These are phyloP conservation scores for Malus hybrid DNA, from an alignment of 331 rosid genomes.

Conservation along the genomic window DNA sequence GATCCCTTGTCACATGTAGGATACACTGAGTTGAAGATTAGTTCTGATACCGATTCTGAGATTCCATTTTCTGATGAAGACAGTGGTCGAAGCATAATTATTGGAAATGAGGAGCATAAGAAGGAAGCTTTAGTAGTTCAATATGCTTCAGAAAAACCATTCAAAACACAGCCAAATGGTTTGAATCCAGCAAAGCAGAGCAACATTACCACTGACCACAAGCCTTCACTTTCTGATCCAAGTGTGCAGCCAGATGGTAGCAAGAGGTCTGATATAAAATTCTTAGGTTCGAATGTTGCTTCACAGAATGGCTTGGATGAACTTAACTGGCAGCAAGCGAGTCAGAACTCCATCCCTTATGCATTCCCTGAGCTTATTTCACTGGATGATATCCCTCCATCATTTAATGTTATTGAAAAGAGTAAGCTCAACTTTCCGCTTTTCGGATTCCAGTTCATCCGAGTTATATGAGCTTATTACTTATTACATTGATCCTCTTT, in stretches of 20 bases:
- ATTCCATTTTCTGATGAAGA: conserved; percentile 49
- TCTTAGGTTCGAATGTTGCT: conserved; percentile 14
- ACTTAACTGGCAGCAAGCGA: conserved; percentile 24
- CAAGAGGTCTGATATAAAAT: conserved; percentile 18
- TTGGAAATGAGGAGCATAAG: conserved; percentile 18
- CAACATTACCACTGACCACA: conserved; percentile 3
- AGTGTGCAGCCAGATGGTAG: conserved; percentile 26
- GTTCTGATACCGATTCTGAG: conserved; percentile 71
- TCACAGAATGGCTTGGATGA: conserved; percentile 20
- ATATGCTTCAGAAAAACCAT: conserved; percentile 18
- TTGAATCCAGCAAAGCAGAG: conserved; percentile 20
- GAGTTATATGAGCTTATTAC: conserved; percentile 23
- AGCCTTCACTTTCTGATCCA: conserved; percentile 32
- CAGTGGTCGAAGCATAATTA: conserved; percentile 16
- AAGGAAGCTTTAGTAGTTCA: conserved; percentile 19
- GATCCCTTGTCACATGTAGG: conserved; percentile 38
- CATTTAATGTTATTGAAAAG: conserved; percentile 18
- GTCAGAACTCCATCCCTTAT: conserved; percentile 23
- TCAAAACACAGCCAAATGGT: conserved; percentile 17
- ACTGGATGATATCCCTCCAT: conserved; percentile 25
- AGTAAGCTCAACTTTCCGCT: conserved; percentile 13
- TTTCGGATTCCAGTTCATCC: conserved; percentile 17
- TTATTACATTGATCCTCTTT: background rate
- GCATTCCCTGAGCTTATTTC: conserved; percentile 41
- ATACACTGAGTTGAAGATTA: conserved; percentile 43